phyloP scores from a whole-genome alignment of 2,329 filamentous ascomycete species.

The Aspergillus fijiensis region DNA sequence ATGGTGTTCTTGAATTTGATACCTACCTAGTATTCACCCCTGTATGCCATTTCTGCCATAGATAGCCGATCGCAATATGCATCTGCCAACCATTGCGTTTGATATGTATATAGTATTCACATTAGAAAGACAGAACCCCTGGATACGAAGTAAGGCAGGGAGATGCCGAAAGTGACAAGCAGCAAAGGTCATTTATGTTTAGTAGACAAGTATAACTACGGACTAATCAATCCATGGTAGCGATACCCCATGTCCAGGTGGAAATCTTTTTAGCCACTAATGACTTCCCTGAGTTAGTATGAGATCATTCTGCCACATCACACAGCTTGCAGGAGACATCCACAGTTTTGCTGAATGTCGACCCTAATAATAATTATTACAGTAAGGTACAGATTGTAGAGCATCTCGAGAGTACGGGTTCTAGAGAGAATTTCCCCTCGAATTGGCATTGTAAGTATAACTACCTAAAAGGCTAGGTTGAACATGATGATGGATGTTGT shows the following conservation, averaged over 20 bases:
- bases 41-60: neutral
- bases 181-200: no score
- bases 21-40: neutral
- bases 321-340: neutral
- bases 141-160: no score
- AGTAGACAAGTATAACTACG: no score
- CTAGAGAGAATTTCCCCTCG: neutral
- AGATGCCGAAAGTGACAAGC: no score
- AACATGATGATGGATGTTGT: no score
- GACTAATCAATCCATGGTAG: neutral
- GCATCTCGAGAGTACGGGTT: neutral
- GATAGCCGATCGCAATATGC: no score
- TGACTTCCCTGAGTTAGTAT: neutral
- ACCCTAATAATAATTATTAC: neutral
- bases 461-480: neutral
- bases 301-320: constrained; percentile 8
- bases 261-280: no score
- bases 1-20: no score
- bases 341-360: neutral
- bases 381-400: no score
- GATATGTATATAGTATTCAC: no score
- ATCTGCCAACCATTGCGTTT: neutral
- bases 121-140: no score
- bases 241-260: neutral
- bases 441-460: neutral